Evolutionary conservation across 1,284 basidiomycete genomes (phyloP), one percentile per base, ranked within the genome.

Genomic region (Lignosus rhinocerotis): DNA sequence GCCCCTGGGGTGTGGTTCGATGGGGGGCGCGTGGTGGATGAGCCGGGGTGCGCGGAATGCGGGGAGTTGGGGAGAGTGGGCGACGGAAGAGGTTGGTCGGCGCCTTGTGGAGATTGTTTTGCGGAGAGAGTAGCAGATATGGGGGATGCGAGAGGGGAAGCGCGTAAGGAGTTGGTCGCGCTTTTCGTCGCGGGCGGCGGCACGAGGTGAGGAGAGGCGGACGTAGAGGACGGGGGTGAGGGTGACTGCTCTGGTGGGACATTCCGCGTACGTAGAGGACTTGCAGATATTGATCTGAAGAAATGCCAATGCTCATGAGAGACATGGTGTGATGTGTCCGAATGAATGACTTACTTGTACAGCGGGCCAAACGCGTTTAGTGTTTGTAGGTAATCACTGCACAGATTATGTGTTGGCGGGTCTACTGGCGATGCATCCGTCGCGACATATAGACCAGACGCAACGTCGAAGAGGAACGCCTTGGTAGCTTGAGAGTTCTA

Each of bases 401-500:
- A 95, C 19, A 96, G 80, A 62, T 90, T 92, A 66, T 94, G 91
- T 1, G 92, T 94, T 1, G 88, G 87, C 54, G 89, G 83, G 71
- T 98, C 96, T 31, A 97, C 92, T 0, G 96, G 94, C 0, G 93
- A 93, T 17, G 90, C 88, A 70, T 99, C 96, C 6, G 95, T 94
- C 1, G 94, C 94, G 19, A 98, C 82, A 67, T 95, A 96, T 34
- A 98, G 80, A 53, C 93, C 83, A 17, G 93, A 93, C 6, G 83
- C 83, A 4, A 87, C 86, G 71, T 99, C 96, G 67, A 98, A 98
- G 11, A 98, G 75, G 72, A 96, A 98, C 0, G 93, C 92, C 72
- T 97, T 98, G 41, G 93, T 89, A 45, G 95, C 90, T 66, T 92
- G 90, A 1, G 92, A 95, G 60, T 94, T 93, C 88, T 94, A 21